A percentile compares a stretch with the other conserved stretches of the same genome.
phyloP scores from a whole-genome alignment of 2,329 filamentous ascomycete genomes.

The Diaporthe velutina region DNA sequence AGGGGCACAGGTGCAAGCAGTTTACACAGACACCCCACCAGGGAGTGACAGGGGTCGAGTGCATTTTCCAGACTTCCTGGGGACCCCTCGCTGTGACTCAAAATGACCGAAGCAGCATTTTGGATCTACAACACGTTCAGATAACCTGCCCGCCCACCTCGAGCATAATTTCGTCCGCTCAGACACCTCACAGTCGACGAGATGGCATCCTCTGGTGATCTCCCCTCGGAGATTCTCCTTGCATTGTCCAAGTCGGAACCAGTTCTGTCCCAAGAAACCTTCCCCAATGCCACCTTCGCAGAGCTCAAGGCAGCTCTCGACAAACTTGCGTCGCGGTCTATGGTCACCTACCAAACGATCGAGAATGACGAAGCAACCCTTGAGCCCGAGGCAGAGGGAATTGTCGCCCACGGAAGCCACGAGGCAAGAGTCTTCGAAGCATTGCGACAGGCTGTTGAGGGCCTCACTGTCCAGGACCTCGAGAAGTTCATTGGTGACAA shows the following conservation, averaged over 20 bases:
- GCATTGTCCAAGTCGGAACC: conserved; percentile 74
- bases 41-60: conserved; percentile 5
- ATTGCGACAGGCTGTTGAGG: conserved; percentile 76
- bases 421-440: conserved; percentile 87
- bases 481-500: conserved; percentile 79
- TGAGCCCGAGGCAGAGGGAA: conserved; percentile 80
- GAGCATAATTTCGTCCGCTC: neutral
- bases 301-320: conserved; percentile 90
- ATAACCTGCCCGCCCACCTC: neutral
- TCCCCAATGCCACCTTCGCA: conserved; percentile 74
- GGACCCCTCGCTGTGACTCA: conserved; percentile 37
- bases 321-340: conserved; percentile 84
- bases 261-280: conserved; percentile 77
- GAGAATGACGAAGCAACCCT: conserved; percentile 83
- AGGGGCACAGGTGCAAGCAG: conserved; percentile 13
- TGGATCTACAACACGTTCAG: conserved; percentile 7
- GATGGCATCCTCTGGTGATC: conserved; percentile 67
- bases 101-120: conserved; percentile 12
- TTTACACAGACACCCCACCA: conserved; percentile 19
- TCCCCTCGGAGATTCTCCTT: conserved; percentile 75
- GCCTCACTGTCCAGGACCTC: conserved; percentile 83
- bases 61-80: conserved; percentile 10
- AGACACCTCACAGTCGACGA: conserved; percentile 37
- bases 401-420: conserved; percentile 82
- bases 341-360: conserved; percentile 87